phyloP scores from a whole-genome alignment of 2,329 filamentous ascomycete species.

The Neonectria neomacrospora region DNA sequence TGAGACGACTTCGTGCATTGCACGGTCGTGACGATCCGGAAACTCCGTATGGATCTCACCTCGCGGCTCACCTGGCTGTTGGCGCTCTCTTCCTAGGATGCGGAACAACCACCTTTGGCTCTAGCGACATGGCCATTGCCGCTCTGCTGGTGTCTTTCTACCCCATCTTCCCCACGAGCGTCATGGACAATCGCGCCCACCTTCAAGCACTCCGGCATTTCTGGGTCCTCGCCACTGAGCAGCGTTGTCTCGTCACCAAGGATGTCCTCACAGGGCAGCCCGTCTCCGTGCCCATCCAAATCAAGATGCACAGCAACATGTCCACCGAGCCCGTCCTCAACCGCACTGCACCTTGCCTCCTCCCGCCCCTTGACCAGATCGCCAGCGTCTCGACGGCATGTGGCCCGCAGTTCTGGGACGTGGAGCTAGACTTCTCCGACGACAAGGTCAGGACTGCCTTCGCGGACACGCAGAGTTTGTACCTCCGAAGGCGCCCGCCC shows the following conservation, averaged over 20 bases:
- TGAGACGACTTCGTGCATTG: conserved; percentile 85
- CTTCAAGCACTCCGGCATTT: conserved; percentile 96
- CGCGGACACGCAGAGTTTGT: conserved; percentile 75
- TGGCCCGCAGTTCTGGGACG: conserved; percentile 80
- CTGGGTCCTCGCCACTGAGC: conserved; percentile 93
- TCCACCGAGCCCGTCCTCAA: conserved; percentile 52
- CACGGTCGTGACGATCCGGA: conserved; percentile 88
- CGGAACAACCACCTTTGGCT: conserved; percentile 91
- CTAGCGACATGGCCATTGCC: conserved; percentile 86
- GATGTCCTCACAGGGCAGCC: conserved; percentile 87
- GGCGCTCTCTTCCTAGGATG: conserved; percentile 92
- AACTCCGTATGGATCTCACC: conserved; percentile 91
- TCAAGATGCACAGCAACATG: conserved; percentile 64
- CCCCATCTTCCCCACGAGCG: conserved; percentile 86
- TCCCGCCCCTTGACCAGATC: conserved; percentile 74
- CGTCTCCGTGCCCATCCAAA: conserved; percentile 75
- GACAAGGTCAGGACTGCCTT: conserved; percentile 71
- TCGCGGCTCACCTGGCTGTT: conserved; percentile 91
- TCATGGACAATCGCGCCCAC: conserved; percentile 94
- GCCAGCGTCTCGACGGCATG: conserved; percentile 68
- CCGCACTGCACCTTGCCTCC: conserved; percentile 67
- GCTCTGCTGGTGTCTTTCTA: conserved; percentile 92
- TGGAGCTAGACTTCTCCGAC: conserved; percentile 79
- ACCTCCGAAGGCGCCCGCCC: conserved; percentile 76
- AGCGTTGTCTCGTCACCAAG: conserved; percentile 86